phyloP scores from a whole-genome alignment of 495 filamentous ascomycete species.

The Aspergillus olivimuriae region DNA sequence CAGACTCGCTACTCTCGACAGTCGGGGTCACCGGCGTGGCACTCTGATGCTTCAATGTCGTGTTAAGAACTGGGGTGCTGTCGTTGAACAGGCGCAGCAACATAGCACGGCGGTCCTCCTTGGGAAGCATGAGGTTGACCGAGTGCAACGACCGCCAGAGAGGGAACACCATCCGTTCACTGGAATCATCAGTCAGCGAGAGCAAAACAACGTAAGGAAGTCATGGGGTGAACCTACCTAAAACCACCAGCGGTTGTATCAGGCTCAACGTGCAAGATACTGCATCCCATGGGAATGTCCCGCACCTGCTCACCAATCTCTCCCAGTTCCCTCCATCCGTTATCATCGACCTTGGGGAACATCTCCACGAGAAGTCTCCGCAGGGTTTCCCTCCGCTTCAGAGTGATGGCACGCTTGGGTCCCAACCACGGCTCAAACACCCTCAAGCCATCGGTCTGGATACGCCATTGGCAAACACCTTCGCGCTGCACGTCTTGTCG shows the following conservation, averaged over 20 bases:
- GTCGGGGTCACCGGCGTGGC: constrained; percentile 16
- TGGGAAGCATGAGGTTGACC: constrained; percentile 93
- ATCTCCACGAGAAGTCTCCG: constrained; percentile 80
- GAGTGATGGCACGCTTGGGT: constrained; percentile 61
- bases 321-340: constrained; percentile 65
- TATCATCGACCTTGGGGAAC: constrained; percentile 73
- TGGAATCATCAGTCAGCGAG: constrained; percentile 16
- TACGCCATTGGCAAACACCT: constrained; percentile 84
- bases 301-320: constrained; percentile 84
- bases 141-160: constrained; percentile 84
- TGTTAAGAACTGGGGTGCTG: constrained; percentile 55
- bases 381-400: constrained; percentile 71
- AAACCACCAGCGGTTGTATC: constrained; percentile 64
- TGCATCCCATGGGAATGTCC: constrained; percentile 83
- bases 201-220: neutral
- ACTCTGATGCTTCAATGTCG: constrained; percentile 36
- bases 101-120: constrained; percentile 92
- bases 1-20: constrained; percentile 14
- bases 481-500: constrained; percentile 86
- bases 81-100: constrained; percentile 87
- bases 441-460: constrained; percentile 87
- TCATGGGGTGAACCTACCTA: constrained; percentile 30
- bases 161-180: constrained; percentile 78
- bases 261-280: constrained; percentile 75
- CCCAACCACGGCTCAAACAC: constrained; percentile 87